Evolutionary conservation across 2,329 filamentous ascomycete genomes (phyloP).

Genomic region (Pezicula carpinea): DNA sequence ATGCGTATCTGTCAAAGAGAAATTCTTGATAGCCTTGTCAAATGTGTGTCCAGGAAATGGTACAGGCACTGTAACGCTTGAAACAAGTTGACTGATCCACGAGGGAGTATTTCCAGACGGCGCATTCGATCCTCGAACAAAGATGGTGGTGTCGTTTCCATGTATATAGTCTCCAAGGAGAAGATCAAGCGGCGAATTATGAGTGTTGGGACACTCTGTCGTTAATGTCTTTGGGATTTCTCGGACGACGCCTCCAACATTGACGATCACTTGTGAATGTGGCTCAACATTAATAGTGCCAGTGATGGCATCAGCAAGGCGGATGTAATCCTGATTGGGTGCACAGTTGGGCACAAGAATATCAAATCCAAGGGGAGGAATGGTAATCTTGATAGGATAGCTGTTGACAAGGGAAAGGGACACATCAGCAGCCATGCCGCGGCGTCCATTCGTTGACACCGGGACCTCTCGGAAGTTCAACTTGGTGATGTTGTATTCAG

Average conservation of each 20-base stretch:
- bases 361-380: slow-evolving; percentile 80
- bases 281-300: slow-evolving; percentile 63
- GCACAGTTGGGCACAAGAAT: slow-evolving; percentile 81
- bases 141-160: slow-evolving; percentile 73
- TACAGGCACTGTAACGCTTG: slow-evolving; percentile 77
- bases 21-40: slow-evolving; percentile 80
- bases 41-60: slow-evolving; percentile 79
- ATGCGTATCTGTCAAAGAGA: slow-evolving; percentile 78
- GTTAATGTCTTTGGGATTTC: slow-evolving; percentile 71
- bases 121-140: slow-evolving; percentile 72
- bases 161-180: slow-evolving; percentile 78
- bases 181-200: slow-evolving; percentile 78
- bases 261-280: slow-evolving; percentile 59
- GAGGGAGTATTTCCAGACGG: slow-evolving; percentile 64
- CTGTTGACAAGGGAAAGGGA: slow-evolving; percentile 68
- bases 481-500: slow-evolving; percentile 75
- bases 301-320: slow-evolving; percentile 72
- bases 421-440: slow-evolving; percentile 75
- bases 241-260: slow-evolving; percentile 67
- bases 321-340: slow-evolving; percentile 66
- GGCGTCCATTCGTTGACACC: slow-evolving; percentile 39
- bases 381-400: slow-evolving; percentile 70
- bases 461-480: slow-evolving; percentile 73
- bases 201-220: slow-evolving; percentile 67
- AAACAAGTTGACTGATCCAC: slow-evolving; percentile 79